Base-by-base conservation (phyloP, 2,329 filamentous ascomycete genomes). In the Stagonosporopsis cucurbitacearum region DNA sequence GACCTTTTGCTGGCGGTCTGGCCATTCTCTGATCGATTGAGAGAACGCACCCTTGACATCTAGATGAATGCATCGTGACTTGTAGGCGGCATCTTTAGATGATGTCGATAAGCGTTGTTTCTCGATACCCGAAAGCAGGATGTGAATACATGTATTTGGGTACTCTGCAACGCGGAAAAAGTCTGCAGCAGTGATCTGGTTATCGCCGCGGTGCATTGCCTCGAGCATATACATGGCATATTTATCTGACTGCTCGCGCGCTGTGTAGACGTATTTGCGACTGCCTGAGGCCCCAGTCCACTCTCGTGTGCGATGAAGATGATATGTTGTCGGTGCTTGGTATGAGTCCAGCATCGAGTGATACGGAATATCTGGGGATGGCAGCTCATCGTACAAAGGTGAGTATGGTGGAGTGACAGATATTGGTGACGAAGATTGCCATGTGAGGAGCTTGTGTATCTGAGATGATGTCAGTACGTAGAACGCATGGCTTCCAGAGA, bases 221-320 rank as follows among this genome's bases (percentile, higher is more conserved):
- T 74, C 72, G 15, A 74, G 67, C 63, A 69, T 71, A 56, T 75
- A 75, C 42, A 75, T 60, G 2, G 72, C 65, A 47, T 72, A 75
- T 28, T 70, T 72, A 54, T 74, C 71, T 4, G 70, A 72, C 57
- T 68, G 67, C 46, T 75, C 72, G 28, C 72, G 72, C 7, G 71
- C 72, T 19, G 63, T 71, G 60, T 75, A 75, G 44, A 75, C 68
- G 57, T 72, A 75, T 48, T 73, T 73, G 50, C 67, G 65, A 56
- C 62, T 66, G 35, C 69, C 71, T 2, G 71, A 72, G 5, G 66
- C 68, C 13, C 68, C 66, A 7, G 69, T 70, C 72, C 71, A 74
- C 57, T 75, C 72, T 33, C 72, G 68, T 26, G 71, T 74, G n/a
- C 72, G 71, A 60, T 75, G 71, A 9, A 75, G 65, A 42, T 74